Evolutionary conservation across 2,329 filamentous ascomycete species (phyloP).

Genomic region (Dothistroma pini): DNA sequence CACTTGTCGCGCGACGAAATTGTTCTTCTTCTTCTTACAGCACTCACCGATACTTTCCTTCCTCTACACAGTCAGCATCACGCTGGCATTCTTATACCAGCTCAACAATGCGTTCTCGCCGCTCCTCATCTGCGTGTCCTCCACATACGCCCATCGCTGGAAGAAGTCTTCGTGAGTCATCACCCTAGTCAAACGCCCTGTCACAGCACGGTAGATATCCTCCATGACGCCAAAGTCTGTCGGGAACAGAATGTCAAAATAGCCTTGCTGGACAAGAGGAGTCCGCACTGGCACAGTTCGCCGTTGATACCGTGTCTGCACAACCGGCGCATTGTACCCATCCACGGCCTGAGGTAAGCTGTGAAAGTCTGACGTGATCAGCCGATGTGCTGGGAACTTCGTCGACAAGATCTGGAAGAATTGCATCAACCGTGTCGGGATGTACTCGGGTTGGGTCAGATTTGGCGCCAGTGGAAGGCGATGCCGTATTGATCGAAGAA

Average conservation of each 20-base stretch:
- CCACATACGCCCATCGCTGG: constrained; percentile 80
- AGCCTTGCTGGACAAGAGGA: constrained; percentile 93
- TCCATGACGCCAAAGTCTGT: constrained; percentile 92
- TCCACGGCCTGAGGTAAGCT: constrained; percentile 75
- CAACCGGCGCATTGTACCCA: constrained; percentile 88
- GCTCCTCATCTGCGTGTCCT: constrained; percentile 81
- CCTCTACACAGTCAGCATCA: constrained; percentile 74
- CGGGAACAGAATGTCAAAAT: constrained; percentile 98
- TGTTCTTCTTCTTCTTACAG: neutral
- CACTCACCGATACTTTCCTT: neutral
- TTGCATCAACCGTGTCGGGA: constrained; percentile 90
- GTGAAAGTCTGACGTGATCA: constrained; percentile 89
- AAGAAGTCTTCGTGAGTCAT: constrained; percentile 88
- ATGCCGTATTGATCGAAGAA: constrained; percentile 60
- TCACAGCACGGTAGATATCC: constrained; percentile 87
- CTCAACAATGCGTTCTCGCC: constrained; percentile 89
- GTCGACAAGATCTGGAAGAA: constrained; percentile 89
- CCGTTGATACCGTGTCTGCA: constrained; percentile 88
- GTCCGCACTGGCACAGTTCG: constrained; percentile 86
- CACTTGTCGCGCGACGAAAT: neutral
- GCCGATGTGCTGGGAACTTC: constrained; percentile 84
- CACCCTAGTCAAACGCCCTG: constrained; percentile 83
- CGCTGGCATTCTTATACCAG: constrained; percentile 95
- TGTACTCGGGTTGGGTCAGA: constrained; percentile 81
- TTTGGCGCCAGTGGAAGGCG: constrained; percentile 69